Evolutionary conservation across 176 grass and related monocot species (phyloP), one percentile per base, ranked within the genome.

Genomic region (Tillandsia leiboldiana): DNA sequence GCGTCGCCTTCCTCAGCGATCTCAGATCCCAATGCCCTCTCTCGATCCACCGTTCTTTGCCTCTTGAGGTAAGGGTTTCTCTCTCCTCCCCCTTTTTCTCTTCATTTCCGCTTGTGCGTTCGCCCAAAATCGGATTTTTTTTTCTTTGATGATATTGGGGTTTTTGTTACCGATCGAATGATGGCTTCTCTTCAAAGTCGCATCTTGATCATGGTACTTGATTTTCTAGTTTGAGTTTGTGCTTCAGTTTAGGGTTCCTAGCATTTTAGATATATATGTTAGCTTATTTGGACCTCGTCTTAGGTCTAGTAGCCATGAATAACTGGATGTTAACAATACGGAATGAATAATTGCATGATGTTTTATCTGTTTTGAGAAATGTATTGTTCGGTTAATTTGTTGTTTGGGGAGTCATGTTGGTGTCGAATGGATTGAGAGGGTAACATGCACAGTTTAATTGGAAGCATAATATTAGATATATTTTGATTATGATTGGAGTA

Each of bases 21-120:
- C 12, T 91, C 58, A 74, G 53, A 20, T 76, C 64, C 28, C 78
- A 79, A 22, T 91, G 88, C 73, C 78, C 81, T 79, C 51, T 27
- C 29, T 70, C 67, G 78, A 84, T 91, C 84, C 72, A 74, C 73
- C 59, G 79, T 3, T 81, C 69, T 18, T 76, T 15, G 58, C 84
- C 81, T 73, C 48, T 75, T 12, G 88, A 84, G 84, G 88, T 91
- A 82, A 64, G 63, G 28, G 1, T 11, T 22, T 13, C 10, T 23
- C 14, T 15, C 12, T 18, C 1, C 12, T 2, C 56, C 22, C 15
- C 33, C 5, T 42, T 42, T 42, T 42, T 42, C 7, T 42, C 33
- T 7, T 6, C 33, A 7, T 42, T 42, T 42, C 33, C 4, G 33
- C 22, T 61, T n/a, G 56, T 9, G 14, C 1, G 2, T 61, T 8